phyloP scores from a whole-genome alignment of 140 eudicot genomes.

The Flaveria floridana region DNA sequence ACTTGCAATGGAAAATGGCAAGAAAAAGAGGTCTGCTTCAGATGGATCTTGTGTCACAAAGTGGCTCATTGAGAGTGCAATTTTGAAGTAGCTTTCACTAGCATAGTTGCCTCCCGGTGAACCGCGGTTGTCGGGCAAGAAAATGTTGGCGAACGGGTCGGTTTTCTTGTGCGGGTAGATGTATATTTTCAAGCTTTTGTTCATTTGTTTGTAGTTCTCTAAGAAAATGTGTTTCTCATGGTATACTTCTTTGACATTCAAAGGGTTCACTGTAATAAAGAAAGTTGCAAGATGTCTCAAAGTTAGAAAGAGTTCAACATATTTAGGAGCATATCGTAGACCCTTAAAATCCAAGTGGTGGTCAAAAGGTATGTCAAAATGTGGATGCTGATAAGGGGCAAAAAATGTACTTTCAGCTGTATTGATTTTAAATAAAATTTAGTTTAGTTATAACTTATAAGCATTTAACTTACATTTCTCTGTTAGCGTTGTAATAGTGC shows the following conservation, averaged over 20 bases:
- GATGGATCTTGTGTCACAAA: constrained; percentile 74
- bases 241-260: constrained; percentile 40
- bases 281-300: background rate
- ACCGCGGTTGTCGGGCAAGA: constrained; percentile 45
- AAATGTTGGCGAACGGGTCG: constrained; percentile 69
- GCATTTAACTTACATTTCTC: background rate
- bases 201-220: constrained; percentile 69
- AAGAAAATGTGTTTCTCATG: constrained; percentile 57
- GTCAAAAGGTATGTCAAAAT: constrained; percentile 5
- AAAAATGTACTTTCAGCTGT: background rate
- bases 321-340: constrained; percentile 20
- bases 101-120: constrained; percentile 83
- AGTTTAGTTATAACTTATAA: background rate
- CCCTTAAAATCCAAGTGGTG: constrained; percentile 8
- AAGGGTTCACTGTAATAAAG: constrained; percentile 30
- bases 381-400: constrained; percentile 10
- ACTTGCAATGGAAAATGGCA: constrained; percentile 84
- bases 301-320: constrained; percentile 11
- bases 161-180: constrained; percentile 53
- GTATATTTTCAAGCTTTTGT: constrained; percentile 53
- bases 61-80: constrained; percentile 53
- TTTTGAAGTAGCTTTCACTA: constrained; percentile 83
- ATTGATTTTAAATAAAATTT: background rate
- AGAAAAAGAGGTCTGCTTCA: constrained; percentile 65
- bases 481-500: background rate